Percentiles rank a stretch among this genome's conserved stretches.
phyloP scores from a whole-genome alignment of 1,284 basidiomycete species.

The Rhodotorula sp. region DNA sequence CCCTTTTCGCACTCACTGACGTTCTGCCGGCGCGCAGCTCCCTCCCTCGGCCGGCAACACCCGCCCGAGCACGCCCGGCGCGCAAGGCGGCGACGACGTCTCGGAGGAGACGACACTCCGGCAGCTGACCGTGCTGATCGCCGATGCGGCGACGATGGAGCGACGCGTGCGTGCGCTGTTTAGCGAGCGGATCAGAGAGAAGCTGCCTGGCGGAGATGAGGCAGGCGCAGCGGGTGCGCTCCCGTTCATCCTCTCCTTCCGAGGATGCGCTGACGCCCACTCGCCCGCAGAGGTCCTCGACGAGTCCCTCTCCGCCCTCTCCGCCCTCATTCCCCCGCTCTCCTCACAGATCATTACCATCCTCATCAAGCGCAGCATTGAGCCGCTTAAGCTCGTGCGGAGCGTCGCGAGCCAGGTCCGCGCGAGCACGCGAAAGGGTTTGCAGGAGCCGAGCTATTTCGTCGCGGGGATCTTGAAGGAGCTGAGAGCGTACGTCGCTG shows the following conservation, averaged over 20 bases:
- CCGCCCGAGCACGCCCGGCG: conserved; percentile 16
- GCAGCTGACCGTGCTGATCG: conserved; percentile 65
- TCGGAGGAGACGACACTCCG: conserved; percentile 65
- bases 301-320: conserved; percentile 58
- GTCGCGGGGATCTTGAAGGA: conserved; percentile 78
- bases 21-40: background rate
- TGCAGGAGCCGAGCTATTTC: conserved; percentile 76
- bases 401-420: conserved; percentile 85
- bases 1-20: background rate
- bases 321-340: conserved; percentile 59
- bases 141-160: conserved; percentile 65
- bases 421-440: conserved; percentile 58
- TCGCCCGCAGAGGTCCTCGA: conserved; percentile 53
- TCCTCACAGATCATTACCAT: conserved; percentile 69
- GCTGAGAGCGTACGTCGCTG: conserved; percentile 69
- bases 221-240: conserved; percentile 22
- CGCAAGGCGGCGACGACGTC: conserved; percentile 36
- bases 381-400: conserved; percentile 80
- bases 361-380: conserved; percentile 74
- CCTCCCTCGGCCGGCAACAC: conserved; percentile 9
- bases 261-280: background rate
- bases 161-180: conserved; percentile 61
- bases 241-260: background rate
- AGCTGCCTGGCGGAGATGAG: conserved; percentile 5
- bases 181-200: conserved; percentile 61